Conservation (phyloP, 2,329 filamentous ascomycete genomes). For the Colletotrichum sp. region DNA sequence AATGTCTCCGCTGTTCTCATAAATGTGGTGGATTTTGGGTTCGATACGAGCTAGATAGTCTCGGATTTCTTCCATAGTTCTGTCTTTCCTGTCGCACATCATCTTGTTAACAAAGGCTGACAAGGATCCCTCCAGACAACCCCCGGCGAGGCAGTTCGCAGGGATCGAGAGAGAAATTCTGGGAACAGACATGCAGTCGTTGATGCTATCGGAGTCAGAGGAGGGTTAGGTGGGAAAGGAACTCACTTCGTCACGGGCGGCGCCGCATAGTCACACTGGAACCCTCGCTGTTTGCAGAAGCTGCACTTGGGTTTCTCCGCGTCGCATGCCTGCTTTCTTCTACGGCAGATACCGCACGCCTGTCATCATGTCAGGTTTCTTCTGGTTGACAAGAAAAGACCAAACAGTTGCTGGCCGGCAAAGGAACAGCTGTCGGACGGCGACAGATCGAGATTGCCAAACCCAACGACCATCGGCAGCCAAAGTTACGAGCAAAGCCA, state of each 20-base stretch:
- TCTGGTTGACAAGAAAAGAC: neutral
- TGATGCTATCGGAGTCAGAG: neutral
- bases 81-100: constrained; percentile 57
- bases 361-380: constrained; percentile 22
- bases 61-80: constrained; percentile 65
- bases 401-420: neutral
- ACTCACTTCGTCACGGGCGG: neutral
- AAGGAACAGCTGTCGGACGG: neutral
- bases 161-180: neutral
- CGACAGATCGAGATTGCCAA: neutral
- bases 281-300: constrained; percentile 47
- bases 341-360: constrained; percentile 65
- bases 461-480: neutral
- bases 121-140: neutral
- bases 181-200: neutral
- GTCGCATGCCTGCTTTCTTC: constrained; percentile 69
- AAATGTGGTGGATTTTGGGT: constrained; percentile 54
- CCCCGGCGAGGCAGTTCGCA: neutral
- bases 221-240: neutral
- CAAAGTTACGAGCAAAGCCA: neutral
- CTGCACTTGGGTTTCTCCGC: constrained; percentile 66
- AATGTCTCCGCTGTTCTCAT: neutral
- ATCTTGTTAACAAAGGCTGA: neutral
- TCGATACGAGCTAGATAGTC: constrained; percentile 61
- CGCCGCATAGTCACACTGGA: neutral